Percentiles rank a stretch among this genome's conserved stretches.
Evolutionary conservation across 2,329 filamentous ascomycete species (phyloP).

Genomic region (Colletotrichum eleusines): DNA sequence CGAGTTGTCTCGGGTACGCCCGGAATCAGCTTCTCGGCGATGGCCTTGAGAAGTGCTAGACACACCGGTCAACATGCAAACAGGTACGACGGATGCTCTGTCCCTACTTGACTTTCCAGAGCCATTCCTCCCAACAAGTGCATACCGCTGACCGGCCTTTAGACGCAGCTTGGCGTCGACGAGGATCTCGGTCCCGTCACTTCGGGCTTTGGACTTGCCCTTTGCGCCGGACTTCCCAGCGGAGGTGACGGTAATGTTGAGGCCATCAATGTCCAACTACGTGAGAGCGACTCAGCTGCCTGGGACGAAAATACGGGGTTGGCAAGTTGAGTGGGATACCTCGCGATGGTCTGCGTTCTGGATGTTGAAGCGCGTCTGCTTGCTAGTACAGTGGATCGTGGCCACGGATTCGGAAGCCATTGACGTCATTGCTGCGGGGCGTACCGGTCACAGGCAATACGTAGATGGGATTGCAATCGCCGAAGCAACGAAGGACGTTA

Average conservation of each 20-base stretch:
- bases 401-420: conserved; percentile 63
- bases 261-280: conserved; percentile 75
- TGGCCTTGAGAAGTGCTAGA: conserved; percentile 76
- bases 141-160: conserved; percentile 81
- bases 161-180: conserved; percentile 76
- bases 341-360: conserved; percentile 67
- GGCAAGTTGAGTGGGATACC: conserved; percentile 51
- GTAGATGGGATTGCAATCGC: not conserved
- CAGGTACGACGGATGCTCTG: not conserved
- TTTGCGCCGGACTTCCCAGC: conserved; percentile 59
- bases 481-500: not conserved
- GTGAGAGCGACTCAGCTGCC: conserved; percentile 46
- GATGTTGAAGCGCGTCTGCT: conserved; percentile 75
- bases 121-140: conserved; percentile 83
- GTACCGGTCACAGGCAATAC: not conserved
- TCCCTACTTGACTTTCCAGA: conserved; percentile 82
- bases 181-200: conserved; percentile 74
- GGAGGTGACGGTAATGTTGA: conserved; percentile 75
- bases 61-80: not conserved
- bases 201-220: conserved; percentile 60
- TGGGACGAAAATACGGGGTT: not conserved
- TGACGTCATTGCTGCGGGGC: conserved; percentile 55
- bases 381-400: conserved; percentile 72
- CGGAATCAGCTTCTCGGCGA: conserved; percentile 83
- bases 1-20: conserved; percentile 76